Percentiles rank a stretch among this genome's conserved stretches.
These are phyloP conservation scores for Cutaneotrichosporon arboriforme DNA, from an alignment of 1,284 basidiomycete species.

Conservation along the genomic window DNA sequence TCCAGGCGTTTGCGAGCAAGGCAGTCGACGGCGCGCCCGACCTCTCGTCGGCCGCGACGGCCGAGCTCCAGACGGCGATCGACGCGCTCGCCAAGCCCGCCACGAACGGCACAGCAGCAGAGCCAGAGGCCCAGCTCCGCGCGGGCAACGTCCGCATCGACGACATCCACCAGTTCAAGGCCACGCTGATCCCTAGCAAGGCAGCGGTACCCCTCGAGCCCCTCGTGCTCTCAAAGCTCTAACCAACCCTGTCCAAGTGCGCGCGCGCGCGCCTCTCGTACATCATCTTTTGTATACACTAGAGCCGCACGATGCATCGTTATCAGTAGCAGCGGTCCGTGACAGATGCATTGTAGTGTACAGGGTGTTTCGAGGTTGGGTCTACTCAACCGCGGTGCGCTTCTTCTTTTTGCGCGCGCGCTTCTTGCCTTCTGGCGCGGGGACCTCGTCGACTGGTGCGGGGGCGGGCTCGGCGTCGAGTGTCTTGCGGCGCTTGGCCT, in stretches of 20 bases:
- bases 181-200: constrained; percentile 51
- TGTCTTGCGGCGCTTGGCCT: constrained; percentile 10
- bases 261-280: background rate
- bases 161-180: constrained; percentile 69
- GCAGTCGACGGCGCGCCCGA: constrained; percentile 16
- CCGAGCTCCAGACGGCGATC: constrained; percentile 54
- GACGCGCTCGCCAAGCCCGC: constrained; percentile 55
- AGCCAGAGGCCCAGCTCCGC: constrained; percentile 53
- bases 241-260: background rate
- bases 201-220: constrained; percentile 50
- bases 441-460: background rate
- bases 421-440: constrained; percentile 17
- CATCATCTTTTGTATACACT: background rate
- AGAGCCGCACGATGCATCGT: background rate
- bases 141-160: constrained; percentile 59
- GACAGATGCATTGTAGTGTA: no score
- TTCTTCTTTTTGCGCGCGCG: constrained; percentile 20
- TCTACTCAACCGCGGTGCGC: background rate
- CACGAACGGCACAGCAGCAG: constrained; percentile 43
- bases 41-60: constrained; percentile 50
- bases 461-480: background rate
- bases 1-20: constrained; percentile 53
- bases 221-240: constrained; percentile 34
- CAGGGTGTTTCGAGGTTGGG: background rate
- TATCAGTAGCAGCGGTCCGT: no score